These are phyloP conservation scores for Chlamydomonas schloesseri DNA, from an alignment of 139 green algal genomes.

Conservation along the genomic window DNA sequence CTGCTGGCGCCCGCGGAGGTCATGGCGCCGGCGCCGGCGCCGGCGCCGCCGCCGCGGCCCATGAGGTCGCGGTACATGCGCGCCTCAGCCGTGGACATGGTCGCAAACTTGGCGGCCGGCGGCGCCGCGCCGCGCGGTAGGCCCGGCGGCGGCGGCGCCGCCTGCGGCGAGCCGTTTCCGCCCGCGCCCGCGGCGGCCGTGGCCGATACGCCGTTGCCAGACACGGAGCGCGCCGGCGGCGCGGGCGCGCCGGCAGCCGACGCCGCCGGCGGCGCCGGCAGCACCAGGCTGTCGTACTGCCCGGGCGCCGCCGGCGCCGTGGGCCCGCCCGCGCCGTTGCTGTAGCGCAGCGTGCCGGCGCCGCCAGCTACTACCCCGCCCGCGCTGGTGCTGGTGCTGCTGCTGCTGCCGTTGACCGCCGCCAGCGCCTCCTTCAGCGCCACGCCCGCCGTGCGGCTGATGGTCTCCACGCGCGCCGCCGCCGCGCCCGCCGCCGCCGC, in stretches of 20 bases:
- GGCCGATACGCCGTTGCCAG: too few relatives aligned
- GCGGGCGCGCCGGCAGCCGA: neutral
- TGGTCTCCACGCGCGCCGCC: neutral
- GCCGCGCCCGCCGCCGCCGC: neutral
- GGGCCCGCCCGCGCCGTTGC: neutral
- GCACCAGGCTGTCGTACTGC: neutral
- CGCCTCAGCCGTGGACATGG: slow-evolving; percentile 30
- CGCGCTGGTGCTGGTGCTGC: neutral
- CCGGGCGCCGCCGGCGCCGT: slow-evolving; percentile 9
- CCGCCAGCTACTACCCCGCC: too few relatives aligned
- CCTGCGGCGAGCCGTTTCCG: too few relatives aligned
- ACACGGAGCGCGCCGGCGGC: neutral
- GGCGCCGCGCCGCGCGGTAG: neutral
- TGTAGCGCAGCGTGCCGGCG: too few relatives aligned
- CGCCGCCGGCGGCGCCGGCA: neutral
- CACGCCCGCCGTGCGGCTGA: slow-evolving; percentile 7
- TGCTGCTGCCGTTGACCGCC: slow-evolving; percentile 10
- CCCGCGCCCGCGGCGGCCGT: too few relatives aligned
- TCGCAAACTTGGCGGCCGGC: neutral
- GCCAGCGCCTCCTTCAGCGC: slow-evolving; percentile 38
- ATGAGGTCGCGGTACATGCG: slow-evolving; percentile 30
- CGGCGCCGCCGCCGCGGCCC: neutral
- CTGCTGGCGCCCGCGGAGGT: neutral
- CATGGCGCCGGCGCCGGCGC: neutral
- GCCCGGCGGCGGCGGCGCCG: neutral